These are phyloP conservation scores for Schrenkiella parvula DNA, from an alignment of 345 rosid species.

Conservation along the genomic window DNA sequence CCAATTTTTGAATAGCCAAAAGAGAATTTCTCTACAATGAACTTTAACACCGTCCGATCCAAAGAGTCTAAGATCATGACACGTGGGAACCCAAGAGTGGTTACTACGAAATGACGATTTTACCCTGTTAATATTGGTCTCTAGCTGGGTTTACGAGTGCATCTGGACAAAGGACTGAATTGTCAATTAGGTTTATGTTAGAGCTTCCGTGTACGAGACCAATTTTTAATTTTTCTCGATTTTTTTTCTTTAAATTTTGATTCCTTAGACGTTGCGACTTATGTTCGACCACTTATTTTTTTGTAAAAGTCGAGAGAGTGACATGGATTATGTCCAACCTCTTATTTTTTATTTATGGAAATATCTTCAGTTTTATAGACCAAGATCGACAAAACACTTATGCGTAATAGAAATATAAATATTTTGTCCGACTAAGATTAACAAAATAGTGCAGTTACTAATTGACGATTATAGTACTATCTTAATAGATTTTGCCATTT, in stretches of 20 bases:
- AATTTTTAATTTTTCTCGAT: not conserved
- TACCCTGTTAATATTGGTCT: not conserved
- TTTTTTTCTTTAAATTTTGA: not conserved
- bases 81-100: not conserved
- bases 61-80: not conserved
- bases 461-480: too few relatives aligned
- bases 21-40: not conserved
- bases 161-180: not conserved
- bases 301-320: not conserved
- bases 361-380: not conserved
- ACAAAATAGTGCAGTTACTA: too few relatives aligned
- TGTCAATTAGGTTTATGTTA: conserved; percentile 6
- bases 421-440: not conserved
- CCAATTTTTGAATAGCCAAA: not conserved
- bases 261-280: conserved; percentile 15
- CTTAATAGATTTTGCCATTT: too few relatives aligned
- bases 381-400: not conserved
- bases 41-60: conserved; percentile 20
- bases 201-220: conserved; percentile 33
- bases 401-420: not conserved
- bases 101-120: fast-evolving
- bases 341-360: not conserved
- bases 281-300: conserved; percentile 15
- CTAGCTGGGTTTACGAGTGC: not conserved
- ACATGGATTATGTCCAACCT: conserved; percentile 19